Evolutionary conservation across 371 early-diverging fungal genomes (phyloP), one percentile per base, ranked within the genome.

Genomic region (Mortierella sp.): DNA sequence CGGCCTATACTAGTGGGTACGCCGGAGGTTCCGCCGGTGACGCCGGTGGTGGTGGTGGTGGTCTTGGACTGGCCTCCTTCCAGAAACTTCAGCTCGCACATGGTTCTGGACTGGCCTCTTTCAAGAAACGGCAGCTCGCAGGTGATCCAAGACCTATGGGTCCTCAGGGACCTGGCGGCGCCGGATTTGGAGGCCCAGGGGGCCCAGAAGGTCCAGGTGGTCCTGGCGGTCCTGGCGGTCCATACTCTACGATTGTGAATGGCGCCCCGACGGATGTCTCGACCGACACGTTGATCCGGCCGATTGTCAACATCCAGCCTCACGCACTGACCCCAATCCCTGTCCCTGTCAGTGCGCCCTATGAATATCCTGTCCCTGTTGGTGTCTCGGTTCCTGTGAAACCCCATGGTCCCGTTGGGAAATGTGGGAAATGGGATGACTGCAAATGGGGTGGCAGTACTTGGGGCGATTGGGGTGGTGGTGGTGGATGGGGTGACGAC

Each of bases 331-430:
- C 69, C 24, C 79, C 84, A 1, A 64, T 83, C 2, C 76, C 84
- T 5, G 73, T 78, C 14, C 73, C 84, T 14, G 73, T 79, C 16
- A 78, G 76, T 29, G 6, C 50, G 8, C 73, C 79, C 0, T 83
- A 83, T 34, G 19, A 64, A 19, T 64, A 63, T 14, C 84, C 79
- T 10, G 84, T 83, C n/a, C 84, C 84, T 9, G 75, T 79, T 7
- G 70, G 79, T 3, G 74, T 79, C 11, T 44, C 79, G 10, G 67
- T 69, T 1, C 74, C 84, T 1, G 41, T 67, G 29, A 16, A 44
- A 41, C 61, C 47, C 14, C 24, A 31, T n/a, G 73, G 66, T 0
- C 43, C 11, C 24, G 50, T 31, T 14, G 24, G 52, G 2, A 44
- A 37, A 16, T 44, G 66, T 3, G 64, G 66, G n/a, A n/a, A n/a